Base-by-base conservation (phyloP, 1,284 basidiomycete genomes). In the Cryptococcus sp. region DNA sequence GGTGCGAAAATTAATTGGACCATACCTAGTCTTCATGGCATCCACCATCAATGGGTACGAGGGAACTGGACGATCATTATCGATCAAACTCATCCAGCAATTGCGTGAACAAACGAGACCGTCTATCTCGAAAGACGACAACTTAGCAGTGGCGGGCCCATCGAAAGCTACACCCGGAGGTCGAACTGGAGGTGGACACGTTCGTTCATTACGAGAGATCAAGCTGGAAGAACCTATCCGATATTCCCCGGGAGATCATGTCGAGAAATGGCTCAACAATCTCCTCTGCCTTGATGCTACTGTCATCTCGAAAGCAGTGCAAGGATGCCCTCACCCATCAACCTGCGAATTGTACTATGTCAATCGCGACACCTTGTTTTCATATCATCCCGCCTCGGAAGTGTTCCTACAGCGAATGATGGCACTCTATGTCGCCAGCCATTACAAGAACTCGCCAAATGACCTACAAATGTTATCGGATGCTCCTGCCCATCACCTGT, bases 1-100 rank as follows among this genome's bases (percentile, higher is more conserved):
- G 22, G 93, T 99, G 18, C 85, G 88, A 58, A 91, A 91, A 65
- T 85, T 98, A 54, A 85, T 99, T 56, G 96, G 96, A 0, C 93
- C 93, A 0, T 98, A 98, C 76, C 87, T 98, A 40, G 92, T 98
- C 47, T 98, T 98, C 80, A 86, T 98, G 81, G 90, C 92, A 1
- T 96, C 91, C 18, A 99, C 96, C 2, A 94, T 98, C 78, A 98
- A 98, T 70, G 96, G 96, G 42, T 99, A 99, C 77, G 96, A 98
- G 79, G 96, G 96, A 19, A 98, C 96, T 0, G 96, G 96, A 18
- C 88, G 96, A 32, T 97, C 92, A 2, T 83, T 99, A 44, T 94
- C 91, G 44, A 86, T 99, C 63, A 99, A 99, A 74, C 87, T 99
- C 53, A 89, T 99, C 58, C 89, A 98, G 75, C 93, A 98, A 74